These are phyloP conservation scores for Leishmania turanica DNA, from an alignment of 208 protist species.

Conservation along the genomic window DNA sequence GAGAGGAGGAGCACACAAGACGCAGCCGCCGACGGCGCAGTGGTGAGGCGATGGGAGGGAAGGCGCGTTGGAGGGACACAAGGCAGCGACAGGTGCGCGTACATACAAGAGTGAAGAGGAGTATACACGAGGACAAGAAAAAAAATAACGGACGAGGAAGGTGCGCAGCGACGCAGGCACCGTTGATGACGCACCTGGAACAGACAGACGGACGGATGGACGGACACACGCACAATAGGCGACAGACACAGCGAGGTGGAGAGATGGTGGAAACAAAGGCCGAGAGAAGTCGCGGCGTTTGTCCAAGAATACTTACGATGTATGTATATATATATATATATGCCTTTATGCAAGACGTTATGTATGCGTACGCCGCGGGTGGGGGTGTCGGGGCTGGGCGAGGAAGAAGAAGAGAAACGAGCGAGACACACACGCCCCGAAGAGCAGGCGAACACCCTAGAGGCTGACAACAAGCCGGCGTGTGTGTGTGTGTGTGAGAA, in stretches of 20 bases:
- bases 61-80: neutral
- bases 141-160: neutral
- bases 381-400: neutral
- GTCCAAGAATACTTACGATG: neutral
- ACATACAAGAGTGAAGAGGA: neutral
- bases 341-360: neutral
- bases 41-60: neutral
- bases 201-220: neutral
- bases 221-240: neutral
- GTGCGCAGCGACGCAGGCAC: neutral
- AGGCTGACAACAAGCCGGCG: neutral
- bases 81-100: neutral
- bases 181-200: neutral
- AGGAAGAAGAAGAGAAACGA: neutral
- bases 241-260: neutral
- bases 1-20: neutral
- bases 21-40: too few relatives aligned
- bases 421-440: neutral
- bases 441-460: neutral
- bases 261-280: neutral
- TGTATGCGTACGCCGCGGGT: neutral
- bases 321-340: neutral
- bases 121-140: neutral
- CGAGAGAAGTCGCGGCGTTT: neutral
- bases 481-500: too few relatives aligned